Conservation (phyloP, 1,284 basidiomycete genomes). For the Leucoagaricus sp. region DNA sequence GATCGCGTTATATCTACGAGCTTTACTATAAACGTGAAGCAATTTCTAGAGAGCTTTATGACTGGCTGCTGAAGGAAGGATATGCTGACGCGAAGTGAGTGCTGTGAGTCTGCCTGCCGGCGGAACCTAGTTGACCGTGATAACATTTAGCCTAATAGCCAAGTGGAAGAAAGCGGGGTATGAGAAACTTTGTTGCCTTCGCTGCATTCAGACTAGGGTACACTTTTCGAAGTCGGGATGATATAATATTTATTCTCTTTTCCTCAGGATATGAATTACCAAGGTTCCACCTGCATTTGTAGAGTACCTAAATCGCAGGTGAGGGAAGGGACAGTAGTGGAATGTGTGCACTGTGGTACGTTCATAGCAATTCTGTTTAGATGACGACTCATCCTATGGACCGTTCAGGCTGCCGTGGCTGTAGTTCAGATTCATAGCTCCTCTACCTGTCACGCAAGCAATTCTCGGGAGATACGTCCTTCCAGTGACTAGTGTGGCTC, state of each 20-base stretch:
- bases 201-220: constrained; percentile 95
- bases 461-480: too few relatives aligned
- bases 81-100: constrained; percentile 97
- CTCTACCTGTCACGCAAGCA: background rate
- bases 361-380: constrained; percentile 23
- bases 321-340: constrained; percentile 90
- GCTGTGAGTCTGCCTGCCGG: constrained; percentile 7
- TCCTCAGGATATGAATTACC: constrained; percentile 95
- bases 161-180: constrained; percentile 99
- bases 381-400: constrained; percentile 12
- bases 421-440: constrained; percentile 78
- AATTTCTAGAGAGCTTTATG: constrained; percentile 92
- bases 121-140: background rate
- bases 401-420: constrained; percentile 71
- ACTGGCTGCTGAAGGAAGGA: constrained; percentile 97
- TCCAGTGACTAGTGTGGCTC: too few relatives aligned
- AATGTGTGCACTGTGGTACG: constrained; percentile 96
- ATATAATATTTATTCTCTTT: background rate
- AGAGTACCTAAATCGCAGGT: constrained; percentile 95
- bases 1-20: constrained; percentile 97
- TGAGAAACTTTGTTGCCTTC: constrained; percentile 96
- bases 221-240: constrained; percentile 23
- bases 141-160: constrained; percentile 79
- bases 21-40: constrained; percentile 98
- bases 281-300: constrained; percentile 99